Evolutionary conservation across 305 asterid species (phyloP).

Genomic region (Rubia peregrina): DNA sequence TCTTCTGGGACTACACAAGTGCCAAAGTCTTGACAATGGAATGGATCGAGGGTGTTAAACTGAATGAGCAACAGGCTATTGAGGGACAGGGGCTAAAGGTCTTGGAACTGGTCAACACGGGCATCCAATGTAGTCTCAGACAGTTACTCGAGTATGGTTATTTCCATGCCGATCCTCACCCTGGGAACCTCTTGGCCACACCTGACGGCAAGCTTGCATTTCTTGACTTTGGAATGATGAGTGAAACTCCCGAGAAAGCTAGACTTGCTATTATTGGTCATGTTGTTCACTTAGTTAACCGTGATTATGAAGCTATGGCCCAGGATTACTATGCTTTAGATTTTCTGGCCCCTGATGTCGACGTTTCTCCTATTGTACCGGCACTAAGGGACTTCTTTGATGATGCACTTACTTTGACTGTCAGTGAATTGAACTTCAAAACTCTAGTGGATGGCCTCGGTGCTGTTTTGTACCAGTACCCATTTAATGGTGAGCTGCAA

Average conservation of each 20-base stretch:
- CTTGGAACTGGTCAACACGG: conserved; percentile 90
- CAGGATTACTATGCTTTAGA: conserved; percentile 96
- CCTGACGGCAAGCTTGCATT: conserved; percentile 98
- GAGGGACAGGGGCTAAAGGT: conserved; percentile 96
- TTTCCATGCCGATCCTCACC: conserved; percentile 99
- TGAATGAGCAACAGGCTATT: conserved; percentile 88
- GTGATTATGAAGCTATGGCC: conserved; percentile 99
- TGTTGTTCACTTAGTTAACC: conserved; percentile 98
- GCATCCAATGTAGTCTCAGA: conserved; percentile 96
- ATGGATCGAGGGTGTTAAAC: conserved; percentile 96
- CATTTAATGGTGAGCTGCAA: conserved; percentile 71
- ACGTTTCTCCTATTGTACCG: conserved; percentile 93
- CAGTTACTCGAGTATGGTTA: conserved; percentile 98
- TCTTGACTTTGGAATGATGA: conserved; percentile 99
- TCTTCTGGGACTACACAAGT: conserved; percentile 95
- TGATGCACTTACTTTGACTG: conserved; percentile 83
- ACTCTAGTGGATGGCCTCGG: conserved; percentile 95
- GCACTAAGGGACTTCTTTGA: conserved; percentile 85
- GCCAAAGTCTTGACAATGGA: conserved; percentile 97
- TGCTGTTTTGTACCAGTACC: conserved; percentile 84
- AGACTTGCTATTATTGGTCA: conserved; percentile 97
- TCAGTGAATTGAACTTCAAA: conserved; percentile 93
- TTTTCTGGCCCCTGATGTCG: conserved; percentile 87
- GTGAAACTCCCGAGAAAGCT: conserved; percentile 98
- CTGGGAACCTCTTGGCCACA: conserved; percentile 95